phyloP scores from a whole-genome alignment of 1,284 basidiomycete genomes.

The Microbotryum violaceum region DNA sequence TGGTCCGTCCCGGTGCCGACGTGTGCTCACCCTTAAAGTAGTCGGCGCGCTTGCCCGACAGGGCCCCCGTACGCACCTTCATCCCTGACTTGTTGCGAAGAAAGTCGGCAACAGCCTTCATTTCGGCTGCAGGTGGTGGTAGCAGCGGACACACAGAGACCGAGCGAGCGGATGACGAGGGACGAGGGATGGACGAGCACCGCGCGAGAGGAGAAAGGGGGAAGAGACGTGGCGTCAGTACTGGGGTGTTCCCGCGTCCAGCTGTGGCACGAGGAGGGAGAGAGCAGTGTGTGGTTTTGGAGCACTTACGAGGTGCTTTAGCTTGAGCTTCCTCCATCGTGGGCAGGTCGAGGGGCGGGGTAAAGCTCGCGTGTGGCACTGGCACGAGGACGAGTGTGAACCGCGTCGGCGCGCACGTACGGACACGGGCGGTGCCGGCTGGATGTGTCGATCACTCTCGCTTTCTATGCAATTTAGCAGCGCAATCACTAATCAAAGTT shows the following conservation, averaged over 20 bases:
- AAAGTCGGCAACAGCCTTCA: slow-evolving; percentile 67
- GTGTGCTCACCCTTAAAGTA: slow-evolving; percentile 82
- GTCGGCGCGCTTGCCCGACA: slow-evolving; percentile 91
- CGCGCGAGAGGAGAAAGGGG: neutral
- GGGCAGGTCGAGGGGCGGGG: no score
- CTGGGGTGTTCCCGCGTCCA: no score
- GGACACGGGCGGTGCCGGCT: no score
- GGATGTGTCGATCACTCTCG: no score
- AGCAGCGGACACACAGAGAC: neutral
- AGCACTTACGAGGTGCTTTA: slow-evolving; percentile 18
- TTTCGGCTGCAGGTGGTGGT: slow-evolving; percentile 19
- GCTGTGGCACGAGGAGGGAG: no score
- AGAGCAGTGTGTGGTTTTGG: no score
- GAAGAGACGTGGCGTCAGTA: neutral
- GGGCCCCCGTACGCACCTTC: slow-evolving; percentile 78
- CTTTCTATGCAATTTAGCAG: no score
- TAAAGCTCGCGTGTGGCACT: no score
- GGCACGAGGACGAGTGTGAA: no score
- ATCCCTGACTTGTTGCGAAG: slow-evolving; percentile 77
- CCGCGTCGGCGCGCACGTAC: no score
- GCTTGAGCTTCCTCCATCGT: slow-evolving; percentile 16
- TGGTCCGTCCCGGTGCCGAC: no score
- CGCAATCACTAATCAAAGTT: no score
- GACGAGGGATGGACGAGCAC: slow-evolving; percentile 1
- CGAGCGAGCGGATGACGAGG: neutral